Base-by-base conservation (phyloP, 176 grass and related monocot species). In the Rhynchospora breviuscula region DNA sequence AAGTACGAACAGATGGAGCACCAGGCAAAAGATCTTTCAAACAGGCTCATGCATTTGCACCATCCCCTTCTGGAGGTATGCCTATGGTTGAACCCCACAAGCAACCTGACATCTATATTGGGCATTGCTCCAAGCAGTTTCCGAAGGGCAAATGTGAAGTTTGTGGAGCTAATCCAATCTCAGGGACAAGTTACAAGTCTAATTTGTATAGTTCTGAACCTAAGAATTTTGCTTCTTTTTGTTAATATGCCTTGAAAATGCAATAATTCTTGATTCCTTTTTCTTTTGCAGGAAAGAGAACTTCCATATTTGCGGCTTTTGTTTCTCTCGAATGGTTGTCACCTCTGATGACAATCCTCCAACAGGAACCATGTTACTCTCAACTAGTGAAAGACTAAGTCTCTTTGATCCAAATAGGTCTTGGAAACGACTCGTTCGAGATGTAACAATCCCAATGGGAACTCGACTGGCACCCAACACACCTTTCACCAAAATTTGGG, bases 171-270 rank as follows among this genome's bases (percentile, higher is more conserved):
- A 78, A 87, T 6, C 94, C 91, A 1, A 97, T 93, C 53, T 15
- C 84, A 35, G 94, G 91, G 10, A 19, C 87, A 83, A 87, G 91
- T 15, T 91, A 88, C 85, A 97, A 85, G 84, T 97, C 91, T 66
- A 90, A 71, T 71, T 81, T 88, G 94, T 97, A 84, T 90, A 89
- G 84, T 83, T 22, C 79, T 78, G 0, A 46, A 62, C 69, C 54
- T 6, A 65, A 15, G 69, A 48, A 15, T 54, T 44, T 59, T 77
- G 19, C 14, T 69, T 29, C 51, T 10, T 79, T 88, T 17, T 29
- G n/a, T 54, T 5, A 13, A 18, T 59, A 18, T 62, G 0, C 25
- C 18, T 80, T 53, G 26, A 40, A 31, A 52, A 44, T 29, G 60
- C 87, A 51, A 87, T 74, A 21, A 82, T 81, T 14, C 57, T 31